Evolutionary conservation across 805 yeast genomes (phyloP).

Genomic region (Spathaspora gorwiae): DNA sequence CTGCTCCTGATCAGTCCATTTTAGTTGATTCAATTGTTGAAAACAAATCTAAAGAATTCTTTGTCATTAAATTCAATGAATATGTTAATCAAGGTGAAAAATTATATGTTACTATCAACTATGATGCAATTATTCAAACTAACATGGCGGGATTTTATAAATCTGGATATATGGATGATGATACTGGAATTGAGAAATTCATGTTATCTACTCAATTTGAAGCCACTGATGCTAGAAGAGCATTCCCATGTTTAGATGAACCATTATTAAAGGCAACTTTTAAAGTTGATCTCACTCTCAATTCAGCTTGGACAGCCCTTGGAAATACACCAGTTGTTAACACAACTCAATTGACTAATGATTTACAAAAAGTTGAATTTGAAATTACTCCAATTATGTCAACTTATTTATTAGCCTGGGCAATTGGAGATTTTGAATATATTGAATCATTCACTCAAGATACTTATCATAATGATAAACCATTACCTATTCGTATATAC

Average conservation of each 20-base stretch:
- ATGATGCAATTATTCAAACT: slow-evolving; percentile 43
- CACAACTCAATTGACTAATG: slow-evolving; percentile 5
- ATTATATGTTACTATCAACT: slow-evolving; percentile 27
- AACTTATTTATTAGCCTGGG: slow-evolving; percentile 56
- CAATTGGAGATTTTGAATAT: slow-evolving; percentile 52
- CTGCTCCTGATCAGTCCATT: neutral
- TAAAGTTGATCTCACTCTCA: slow-evolving; percentile 36
- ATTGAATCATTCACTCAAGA: slow-evolving; percentile 43
- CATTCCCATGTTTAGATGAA: slow-evolving; percentile 57
- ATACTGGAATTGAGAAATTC: slow-evolving; percentile 26
- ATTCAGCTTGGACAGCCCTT: slow-evolving; percentile 31
- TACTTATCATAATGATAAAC: slow-evolving; percentile 31
- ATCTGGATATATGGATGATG: slow-evolving; percentile 37
- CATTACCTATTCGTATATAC: slow-evolving; percentile 48
- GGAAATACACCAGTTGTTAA: slow-evolving; percentile 43
- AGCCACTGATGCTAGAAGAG: slow-evolving; percentile 55
- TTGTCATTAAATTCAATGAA: slow-evolving; percentile 53
- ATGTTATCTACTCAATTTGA: slow-evolving; percentile 55
- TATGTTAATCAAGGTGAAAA: slow-evolving; percentile 17
- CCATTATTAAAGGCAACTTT: slow-evolving; percentile 56
- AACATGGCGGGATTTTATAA: slow-evolving; percentile 57
- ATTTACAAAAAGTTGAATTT: slow-evolving; percentile 29
- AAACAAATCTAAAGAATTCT: slow-evolving; percentile 52
- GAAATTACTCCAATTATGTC: slow-evolving; percentile 52
- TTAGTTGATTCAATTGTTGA: slow-evolving; percentile 19